Base-by-base conservation (phyloP, 805 yeast species). In the Candida schatavii region DNA sequence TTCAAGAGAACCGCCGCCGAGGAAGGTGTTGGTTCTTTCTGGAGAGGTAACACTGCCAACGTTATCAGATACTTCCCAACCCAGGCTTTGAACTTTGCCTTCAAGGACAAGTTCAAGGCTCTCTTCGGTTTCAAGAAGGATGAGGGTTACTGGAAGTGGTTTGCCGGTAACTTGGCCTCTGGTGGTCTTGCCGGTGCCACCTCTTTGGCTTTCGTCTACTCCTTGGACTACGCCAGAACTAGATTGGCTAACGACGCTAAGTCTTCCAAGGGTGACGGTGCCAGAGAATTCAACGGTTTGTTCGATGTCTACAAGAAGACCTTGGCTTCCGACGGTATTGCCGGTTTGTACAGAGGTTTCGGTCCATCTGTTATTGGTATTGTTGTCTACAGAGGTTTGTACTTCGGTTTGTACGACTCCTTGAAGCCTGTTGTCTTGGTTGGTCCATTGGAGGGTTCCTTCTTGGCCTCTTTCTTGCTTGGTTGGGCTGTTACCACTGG, bases 1-100 rank as follows among this genome's bases (percentile, higher is more conserved):
- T 89, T 90, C 95, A 81, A 68, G 64, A 86, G 97, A 81, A 90
- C 97, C 58, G 85, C 90, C 54, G 85, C 86, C 59, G 88, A 85
- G 58, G 97, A 89, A 79, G 97, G 97, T 83, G 64, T 86, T 52
- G 78, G 74, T 56, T 75, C 97, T 52, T 88, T 89, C 91, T 89
- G 97, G 97, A 85, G 97, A 85, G 97, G 97, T 82, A 89, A 89
- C 90, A 90, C 97, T 55, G 97, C 97, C 64, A 89, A 89, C 77
- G 97, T 89, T 70, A 84, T 89, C 78, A 87, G 97, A 81, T 89
- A 90, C 83, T 89, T 89, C 95, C 97, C 97, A 74, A 90, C 97
- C 72, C 97, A 89, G 78, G 97, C 97, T 62, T 82, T 89, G 69
- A 89, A 89, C 85, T 90, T 89, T 65, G 97, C 97, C 64, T 90